Evolutionary conservation across 176 grass and related monocot genomes (phyloP), one percentile per base, ranked within the genome.

Genomic region (Elaeis guineensis): DNA sequence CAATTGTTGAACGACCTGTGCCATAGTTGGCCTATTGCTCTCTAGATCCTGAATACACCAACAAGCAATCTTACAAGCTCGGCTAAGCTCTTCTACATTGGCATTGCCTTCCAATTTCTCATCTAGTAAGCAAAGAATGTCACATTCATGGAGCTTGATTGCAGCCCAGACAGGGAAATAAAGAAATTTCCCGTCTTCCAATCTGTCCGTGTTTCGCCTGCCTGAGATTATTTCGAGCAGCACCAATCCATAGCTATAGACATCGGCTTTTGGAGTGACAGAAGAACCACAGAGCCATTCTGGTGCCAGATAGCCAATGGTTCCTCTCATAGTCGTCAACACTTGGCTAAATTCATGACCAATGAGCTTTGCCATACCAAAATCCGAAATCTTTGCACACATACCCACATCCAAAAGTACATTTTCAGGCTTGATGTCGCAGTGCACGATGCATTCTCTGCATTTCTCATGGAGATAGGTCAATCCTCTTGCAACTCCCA

Each of bases 31-130:
- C 9, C 35, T 44, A 44, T 11, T 44, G 35, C 35, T 44, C 35
- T 44, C 35, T 44, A 9, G 35, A 17, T 80, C 82, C 53, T 85
- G 82, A 72, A 85, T 85, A 55, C 82, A 85, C 77, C 76, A 80
- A 28, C 66, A 76, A 6, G 77, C 51, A n/a, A 80, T 21, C 19
- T 54, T 80, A 52, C 24, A 75, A 21, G 51, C 32, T 19, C 2
- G n/a, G 17, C 56, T 17, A 15, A 80, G 58, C 24, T 69, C 35
- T 23, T 16, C 5, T 23, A 24, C 50, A 64, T 69, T 63, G 19
- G 60, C 76, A 63, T 66, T 58, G 0, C 70, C 72, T 15, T 54
- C 57, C 16, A 75, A 50, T 49, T 11, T 26, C 50, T 19, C 18
- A 57, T 64, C 64, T 20, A 80, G 6, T 64, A 75, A 51, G 25